Evolutionary conservation across 768 basidiomycete species (phyloP), one percentile per base, ranked within the genome.

Genomic region (Serendipita sp.): DNA sequence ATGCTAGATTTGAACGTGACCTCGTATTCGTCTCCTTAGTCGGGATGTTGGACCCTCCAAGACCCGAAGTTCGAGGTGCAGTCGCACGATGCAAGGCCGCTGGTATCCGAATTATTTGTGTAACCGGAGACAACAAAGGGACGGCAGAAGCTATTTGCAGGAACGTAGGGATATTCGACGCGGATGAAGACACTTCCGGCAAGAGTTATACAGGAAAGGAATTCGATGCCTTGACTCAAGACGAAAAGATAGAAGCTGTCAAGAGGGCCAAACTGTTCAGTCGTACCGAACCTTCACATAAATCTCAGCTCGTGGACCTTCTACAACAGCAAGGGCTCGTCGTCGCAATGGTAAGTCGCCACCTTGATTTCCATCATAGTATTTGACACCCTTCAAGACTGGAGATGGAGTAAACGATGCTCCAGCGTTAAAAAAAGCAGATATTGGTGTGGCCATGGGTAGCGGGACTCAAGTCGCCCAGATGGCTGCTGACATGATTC

Each of bases 371-470:
- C 2, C 18, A 30, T 32, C 16, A 15, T 38, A 34, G 45, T 60
- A 71, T 62, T 70, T 67, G 48, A n/a, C 41, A 65, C 34, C 66
- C 18, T 7, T 46, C 16, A 68, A 91, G 90, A 93, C 91, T 65
- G 93, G 92, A 66, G 95, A 98, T 72, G 95, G 95, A 70, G 96
- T 99, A 65, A 99, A 99, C 69, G 95, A 99, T 71, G 95, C 96
- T 2, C 94, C 94, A 38, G 96, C 95, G 0, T 76, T 99, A 70
- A 94, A 95, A 74, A 94, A 88, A 76, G 96, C 95, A 11, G 92
- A 95, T 70, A 99, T 99, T 70, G 95, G 95, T 74, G 88, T 99
- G 63, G 94, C 95, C 2, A 99, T 99, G 95, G 95, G 95, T 52
- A 94, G 91, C 65, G 95, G 95, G 63, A 99, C 96, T 0, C 96